Conservation (phyloP, 2,329 filamentous ascomycete genomes). For the Dissoconium aciculare region DNA sequence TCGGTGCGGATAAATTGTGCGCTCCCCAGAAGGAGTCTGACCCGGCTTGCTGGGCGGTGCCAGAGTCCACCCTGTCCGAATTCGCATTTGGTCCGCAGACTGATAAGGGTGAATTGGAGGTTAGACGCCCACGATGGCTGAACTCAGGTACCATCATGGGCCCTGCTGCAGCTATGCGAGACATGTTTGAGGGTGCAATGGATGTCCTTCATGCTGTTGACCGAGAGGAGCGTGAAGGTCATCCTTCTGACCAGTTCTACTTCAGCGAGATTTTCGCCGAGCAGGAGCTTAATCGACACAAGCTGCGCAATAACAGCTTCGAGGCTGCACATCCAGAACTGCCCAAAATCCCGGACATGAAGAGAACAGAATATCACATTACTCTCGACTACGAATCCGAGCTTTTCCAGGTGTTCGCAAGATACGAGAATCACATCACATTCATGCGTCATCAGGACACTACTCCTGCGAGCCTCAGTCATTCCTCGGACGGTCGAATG, state of each 20-base stretch:
- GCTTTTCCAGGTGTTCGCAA: constrained; percentile 13
- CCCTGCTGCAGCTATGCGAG: constrained; percentile 16
- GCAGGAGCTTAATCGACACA: constrained; percentile 33
- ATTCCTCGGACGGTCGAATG: not conserved
- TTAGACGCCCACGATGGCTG: constrained; percentile 31
- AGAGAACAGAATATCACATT: constrained; percentile 14
- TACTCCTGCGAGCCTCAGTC: constrained; percentile 1
- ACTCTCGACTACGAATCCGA: constrained; percentile 15
- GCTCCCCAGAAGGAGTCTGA: constrained; percentile 16
- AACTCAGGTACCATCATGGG: constrained; percentile 32
- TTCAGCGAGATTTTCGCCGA: constrained; percentile 39
- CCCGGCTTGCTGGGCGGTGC: constrained; percentile 19
- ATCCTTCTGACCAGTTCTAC: constrained; percentile 30
- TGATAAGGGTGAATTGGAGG: constrained; percentile 19
- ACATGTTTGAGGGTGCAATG: constrained; percentile 24
- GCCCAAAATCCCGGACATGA: constrained; percentile 7
- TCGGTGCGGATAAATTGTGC: constrained; percentile 20
- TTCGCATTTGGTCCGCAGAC: constrained; percentile 22
- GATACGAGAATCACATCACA: constrained; percentile 10
- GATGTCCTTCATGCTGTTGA: constrained; percentile 9
- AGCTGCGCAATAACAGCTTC: constrained; percentile 5
- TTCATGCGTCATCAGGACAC: constrained; percentile 16
- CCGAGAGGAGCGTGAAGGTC: constrained; percentile 11
- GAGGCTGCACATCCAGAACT: constrained; percentile 4
- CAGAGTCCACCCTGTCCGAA: constrained; percentile 12